These are phyloP conservation scores for Cercospora sesami DNA, from an alignment of 2,329 filamentous ascomycete genomes.

Conservation along the genomic window DNA sequence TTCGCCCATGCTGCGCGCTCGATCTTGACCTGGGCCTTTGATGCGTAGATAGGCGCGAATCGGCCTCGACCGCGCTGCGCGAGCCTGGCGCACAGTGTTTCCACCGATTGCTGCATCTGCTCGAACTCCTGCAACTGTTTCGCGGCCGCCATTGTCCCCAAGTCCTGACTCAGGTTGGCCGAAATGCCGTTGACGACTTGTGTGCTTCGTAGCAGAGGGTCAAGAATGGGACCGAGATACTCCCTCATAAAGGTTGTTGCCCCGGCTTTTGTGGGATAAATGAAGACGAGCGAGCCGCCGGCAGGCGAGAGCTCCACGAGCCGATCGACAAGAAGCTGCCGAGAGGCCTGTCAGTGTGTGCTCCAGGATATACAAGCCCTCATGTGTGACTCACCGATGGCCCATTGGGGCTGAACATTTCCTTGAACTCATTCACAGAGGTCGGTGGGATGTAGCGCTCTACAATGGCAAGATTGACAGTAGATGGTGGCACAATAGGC, in stretches of 20 bases:
- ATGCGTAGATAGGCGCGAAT: slow-evolving; percentile 45
- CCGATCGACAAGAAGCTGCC: slow-evolving; percentile 57
- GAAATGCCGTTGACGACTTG: slow-evolving; percentile 60
- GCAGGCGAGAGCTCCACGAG: slow-evolving; percentile 59
- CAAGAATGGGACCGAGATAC: slow-evolving; percentile 62
- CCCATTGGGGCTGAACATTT: slow-evolving; percentile 57
- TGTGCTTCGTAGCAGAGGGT: slow-evolving; percentile 60
- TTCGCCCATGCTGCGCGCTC: slow-evolving; percentile 57
- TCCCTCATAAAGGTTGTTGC: slow-evolving; percentile 59
- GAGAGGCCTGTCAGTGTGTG: background rate
- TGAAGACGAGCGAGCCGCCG: slow-evolving; percentile 60
- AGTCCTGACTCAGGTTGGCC: slow-evolving; percentile 54
- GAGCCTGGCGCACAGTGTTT: slow-evolving; percentile 31
- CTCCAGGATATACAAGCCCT: background rate
- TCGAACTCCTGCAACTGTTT: slow-evolving; percentile 57
- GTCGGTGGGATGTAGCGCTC: slow-evolving; percentile 67
- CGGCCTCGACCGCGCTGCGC: slow-evolving; percentile 27
- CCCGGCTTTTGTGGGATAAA: slow-evolving; percentile 62
- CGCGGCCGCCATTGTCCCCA: slow-evolving; percentile 58
- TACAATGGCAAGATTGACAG: slow-evolving; percentile 61
- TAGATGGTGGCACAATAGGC: slow-evolving; percentile 60
- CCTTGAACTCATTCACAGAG: slow-evolving; percentile 57
- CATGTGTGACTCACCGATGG: slow-evolving; percentile 43
- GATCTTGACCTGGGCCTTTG: slow-evolving; percentile 53
- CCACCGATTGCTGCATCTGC: slow-evolving; percentile 30